Conservation (phyloP, 2,329 filamentous ascomycete species). For the Colletotrichum nymphaeae region DNA sequence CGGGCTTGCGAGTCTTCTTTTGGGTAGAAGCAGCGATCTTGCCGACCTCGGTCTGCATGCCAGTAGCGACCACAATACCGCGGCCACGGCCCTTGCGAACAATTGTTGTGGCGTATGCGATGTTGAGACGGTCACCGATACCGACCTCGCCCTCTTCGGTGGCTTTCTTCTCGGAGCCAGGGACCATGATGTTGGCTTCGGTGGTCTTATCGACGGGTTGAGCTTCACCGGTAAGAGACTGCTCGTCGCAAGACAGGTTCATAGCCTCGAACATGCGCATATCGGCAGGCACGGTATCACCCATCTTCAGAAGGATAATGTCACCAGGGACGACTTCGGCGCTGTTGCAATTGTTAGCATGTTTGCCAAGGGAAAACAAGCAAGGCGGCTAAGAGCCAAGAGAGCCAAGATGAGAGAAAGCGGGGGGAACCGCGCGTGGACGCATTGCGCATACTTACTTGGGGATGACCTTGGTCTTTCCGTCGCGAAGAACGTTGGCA, state of each 20-base stretch:
- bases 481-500: slow-evolving; percentile 70
- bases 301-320: slow-evolving; percentile 74
- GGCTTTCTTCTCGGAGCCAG: slow-evolving; percentile 58
- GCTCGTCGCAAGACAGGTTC: slow-evolving; percentile 85
- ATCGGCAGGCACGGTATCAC: slow-evolving; percentile 81
- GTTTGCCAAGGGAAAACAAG: slow-evolving; percentile 28
- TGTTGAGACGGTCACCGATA: slow-evolving; percentile 79
- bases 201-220: slow-evolving; percentile 76
- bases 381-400: not conserved
- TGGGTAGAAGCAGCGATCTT: slow-evolving; percentile 71
- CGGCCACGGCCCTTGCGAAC: slow-evolving; percentile 79
- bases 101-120: slow-evolving; percentile 79
- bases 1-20: slow-evolving; percentile 66
- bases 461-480: slow-evolving; percentile 66
- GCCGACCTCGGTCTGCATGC: slow-evolving; percentile 78
- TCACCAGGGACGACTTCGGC: slow-evolving; percentile 78
- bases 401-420: slow-evolving; percentile 2
- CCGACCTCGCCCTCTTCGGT: slow-evolving; percentile 63
- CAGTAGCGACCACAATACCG: slow-evolving; percentile 79
- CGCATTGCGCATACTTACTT: slow-evolving; percentile 57
- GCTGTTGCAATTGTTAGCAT: slow-evolving; percentile 48
- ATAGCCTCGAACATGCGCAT: slow-evolving; percentile 77
- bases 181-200: slow-evolving; percentile 58
- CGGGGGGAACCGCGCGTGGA: not conserved
- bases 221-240: slow-evolving; percentile 81